Evolutionary conservation across 1,284 basidiomycete genomes (phyloP).

Genomic region (Rhodotorula sp.): DNA sequence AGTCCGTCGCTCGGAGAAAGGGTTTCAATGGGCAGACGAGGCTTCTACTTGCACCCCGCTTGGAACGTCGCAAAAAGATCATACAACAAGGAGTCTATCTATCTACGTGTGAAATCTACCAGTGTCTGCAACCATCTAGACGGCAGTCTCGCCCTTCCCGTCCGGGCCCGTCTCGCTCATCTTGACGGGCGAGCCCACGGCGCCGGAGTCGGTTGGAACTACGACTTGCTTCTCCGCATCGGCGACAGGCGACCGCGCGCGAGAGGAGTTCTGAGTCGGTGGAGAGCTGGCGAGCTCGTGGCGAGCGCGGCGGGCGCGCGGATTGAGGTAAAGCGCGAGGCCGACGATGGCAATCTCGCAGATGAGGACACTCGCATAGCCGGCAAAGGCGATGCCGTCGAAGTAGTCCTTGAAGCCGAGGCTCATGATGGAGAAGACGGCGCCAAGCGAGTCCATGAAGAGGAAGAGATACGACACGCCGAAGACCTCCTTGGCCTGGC

Average conservation of each 20-base stretch:
- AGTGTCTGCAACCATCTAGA: no score
- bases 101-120: no score
- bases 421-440: conserved; percentile 31
- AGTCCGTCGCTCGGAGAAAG: no score
- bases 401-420: conserved; percentile 28
- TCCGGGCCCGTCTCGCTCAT: no score
- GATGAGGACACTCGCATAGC: conserved; percentile 24
- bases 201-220: neutral
- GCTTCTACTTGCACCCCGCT: no score
- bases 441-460: conserved; percentile 30
- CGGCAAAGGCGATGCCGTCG: conserved; percentile 28
- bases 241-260: no score
- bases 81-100: no score
- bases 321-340: conserved; percentile 24
- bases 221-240: no score
- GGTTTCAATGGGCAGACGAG: no score
- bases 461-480: conserved; percentile 30
- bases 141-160: no score
- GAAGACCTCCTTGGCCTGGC: conserved; percentile 20
- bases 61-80: no score
- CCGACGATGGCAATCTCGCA: conserved; percentile 20
- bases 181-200: neutral
- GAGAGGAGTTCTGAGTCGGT: neutral
- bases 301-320: conserved; percentile 5
- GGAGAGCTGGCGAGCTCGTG: neutral